Conservation (phyloP, 169 alveolate species). For the Plasmodium fragile region DNA sequence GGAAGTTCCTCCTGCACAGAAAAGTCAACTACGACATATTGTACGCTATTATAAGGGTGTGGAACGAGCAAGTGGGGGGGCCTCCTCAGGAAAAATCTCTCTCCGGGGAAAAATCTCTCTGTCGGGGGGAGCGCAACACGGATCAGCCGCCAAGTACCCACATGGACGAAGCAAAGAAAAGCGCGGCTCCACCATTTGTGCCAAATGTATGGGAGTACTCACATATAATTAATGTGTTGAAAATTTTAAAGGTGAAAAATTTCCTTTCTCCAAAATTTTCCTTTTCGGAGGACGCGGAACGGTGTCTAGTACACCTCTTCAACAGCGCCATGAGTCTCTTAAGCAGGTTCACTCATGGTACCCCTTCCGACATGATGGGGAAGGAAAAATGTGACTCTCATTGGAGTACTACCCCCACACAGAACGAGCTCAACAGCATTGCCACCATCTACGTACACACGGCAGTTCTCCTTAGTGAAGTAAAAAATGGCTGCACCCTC, state of each 20-base stretch:
- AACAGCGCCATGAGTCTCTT: background rate
- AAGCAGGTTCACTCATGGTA: background rate
- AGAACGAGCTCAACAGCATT: constrained; percentile 50
- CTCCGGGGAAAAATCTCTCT: background rate
- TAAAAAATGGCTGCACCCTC: background rate
- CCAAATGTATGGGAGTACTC: constrained; percentile 29
- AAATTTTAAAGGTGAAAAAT: constrained; percentile 22
- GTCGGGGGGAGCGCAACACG: background rate
- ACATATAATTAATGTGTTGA: constrained; percentile 26
- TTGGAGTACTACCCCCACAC: background rate
- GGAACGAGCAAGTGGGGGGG: background rate
- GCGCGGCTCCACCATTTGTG: background rate
- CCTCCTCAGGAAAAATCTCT: no score
- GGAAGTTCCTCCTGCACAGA: background rate
- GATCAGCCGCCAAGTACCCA: background rate
- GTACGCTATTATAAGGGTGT: constrained; percentile 1
- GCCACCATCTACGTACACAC: constrained; percentile 23
- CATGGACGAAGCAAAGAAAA: background rate
- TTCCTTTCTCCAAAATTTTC: background rate
- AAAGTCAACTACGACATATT: constrained; percentile 22
- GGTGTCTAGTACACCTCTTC: background rate
- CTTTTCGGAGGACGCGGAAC: constrained; percentile 3
- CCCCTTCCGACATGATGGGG: background rate
- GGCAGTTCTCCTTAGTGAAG: constrained; percentile 12
- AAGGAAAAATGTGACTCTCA: background rate